Percentiles rank a stretch among this genome's conserved stretches.
phyloP scores from a whole-genome alignment of 306 rosid species.

The Ziziphus jujuba region DNA sequence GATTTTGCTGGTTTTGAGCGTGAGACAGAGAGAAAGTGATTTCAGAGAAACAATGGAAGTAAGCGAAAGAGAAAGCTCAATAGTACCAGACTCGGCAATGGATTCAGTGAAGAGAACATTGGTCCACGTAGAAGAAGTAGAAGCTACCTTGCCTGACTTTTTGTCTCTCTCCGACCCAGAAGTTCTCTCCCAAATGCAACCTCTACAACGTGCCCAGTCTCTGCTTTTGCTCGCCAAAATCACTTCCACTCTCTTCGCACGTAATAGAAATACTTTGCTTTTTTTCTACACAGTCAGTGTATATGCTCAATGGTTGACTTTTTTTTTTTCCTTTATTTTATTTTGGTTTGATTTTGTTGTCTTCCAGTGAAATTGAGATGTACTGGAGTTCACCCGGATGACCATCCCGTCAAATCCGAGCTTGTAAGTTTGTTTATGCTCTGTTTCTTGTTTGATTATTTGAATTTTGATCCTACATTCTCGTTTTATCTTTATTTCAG shows the following conservation, averaged over 20 bases:
- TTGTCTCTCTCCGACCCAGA: conserved; percentile 64
- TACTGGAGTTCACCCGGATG: conserved; percentile 68
- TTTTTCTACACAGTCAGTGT: background rate
- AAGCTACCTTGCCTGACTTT: conserved; percentile 42
- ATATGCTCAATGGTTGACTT: no score
- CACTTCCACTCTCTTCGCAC: conserved; percentile 62
- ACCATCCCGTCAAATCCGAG: conserved; percentile 77
- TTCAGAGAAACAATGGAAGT: conserved; percentile 37
- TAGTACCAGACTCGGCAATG: conserved; percentile 63
- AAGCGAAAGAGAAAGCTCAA: conserved; percentile 37
- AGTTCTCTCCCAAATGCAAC: conserved; percentile 60
- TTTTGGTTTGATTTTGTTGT: conserved; percentile 16
- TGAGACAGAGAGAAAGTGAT: background rate
- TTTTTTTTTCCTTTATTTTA: no score
- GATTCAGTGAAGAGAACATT: conserved; percentile 60
- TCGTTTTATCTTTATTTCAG: background rate
- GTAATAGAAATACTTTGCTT: conserved; percentile 37
- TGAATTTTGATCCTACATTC: conserved; percentile 15
- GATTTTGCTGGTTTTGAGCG: no score
- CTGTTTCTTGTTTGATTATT: background rate
- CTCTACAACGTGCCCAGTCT: conserved; percentile 82
- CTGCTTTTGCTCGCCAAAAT: conserved; percentile 60
- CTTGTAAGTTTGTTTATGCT: conserved; percentile 50
- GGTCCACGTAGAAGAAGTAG: conserved; percentile 46
- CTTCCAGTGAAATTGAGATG: conserved; percentile 81